Conservation (phyloP, 2,329 filamentous ascomycete species). For the Emmonsia crescens region DNA sequence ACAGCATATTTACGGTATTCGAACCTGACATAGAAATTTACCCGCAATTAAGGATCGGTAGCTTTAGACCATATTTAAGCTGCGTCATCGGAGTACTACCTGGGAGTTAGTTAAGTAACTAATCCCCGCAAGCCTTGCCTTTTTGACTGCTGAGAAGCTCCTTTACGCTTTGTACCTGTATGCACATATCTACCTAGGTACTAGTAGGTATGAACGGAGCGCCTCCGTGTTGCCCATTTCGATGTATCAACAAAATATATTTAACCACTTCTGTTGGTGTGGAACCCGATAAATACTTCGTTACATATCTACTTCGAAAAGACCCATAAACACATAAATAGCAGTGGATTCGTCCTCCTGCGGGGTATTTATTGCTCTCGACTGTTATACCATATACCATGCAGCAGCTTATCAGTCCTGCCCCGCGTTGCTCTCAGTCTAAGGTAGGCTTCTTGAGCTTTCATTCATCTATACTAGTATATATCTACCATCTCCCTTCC, state of each 20-base stretch:
- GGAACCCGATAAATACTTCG: not conserved
- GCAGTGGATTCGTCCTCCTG: not conserved
- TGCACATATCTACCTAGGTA: no score
- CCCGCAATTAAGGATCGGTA: no score
- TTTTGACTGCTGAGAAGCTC: not conserved
- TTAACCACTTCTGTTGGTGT: not conserved
- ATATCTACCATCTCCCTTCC: not conserved
- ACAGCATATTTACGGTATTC: no score
- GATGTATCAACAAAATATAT: not conserved
- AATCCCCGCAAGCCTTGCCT: not conserved
- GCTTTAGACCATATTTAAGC: not conserved
- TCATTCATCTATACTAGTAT: no score
- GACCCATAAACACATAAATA: not conserved
- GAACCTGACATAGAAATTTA: no score
- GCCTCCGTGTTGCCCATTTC: not conserved
- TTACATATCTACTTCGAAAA: not conserved
- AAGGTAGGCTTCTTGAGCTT: not conserved
- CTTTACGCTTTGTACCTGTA: not conserved
- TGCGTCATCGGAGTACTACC: not conserved
- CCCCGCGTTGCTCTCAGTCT: not conserved
- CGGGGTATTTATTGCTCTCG: not conserved
- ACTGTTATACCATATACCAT: not conserved
- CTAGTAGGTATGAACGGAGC: not conserved
- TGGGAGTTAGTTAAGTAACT: not conserved
- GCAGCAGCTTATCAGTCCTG: not conserved